phyloP scores from a whole-genome alignment of 2,329 filamentous ascomycete genomes.

The Orbilia ellipsospora region DNA sequence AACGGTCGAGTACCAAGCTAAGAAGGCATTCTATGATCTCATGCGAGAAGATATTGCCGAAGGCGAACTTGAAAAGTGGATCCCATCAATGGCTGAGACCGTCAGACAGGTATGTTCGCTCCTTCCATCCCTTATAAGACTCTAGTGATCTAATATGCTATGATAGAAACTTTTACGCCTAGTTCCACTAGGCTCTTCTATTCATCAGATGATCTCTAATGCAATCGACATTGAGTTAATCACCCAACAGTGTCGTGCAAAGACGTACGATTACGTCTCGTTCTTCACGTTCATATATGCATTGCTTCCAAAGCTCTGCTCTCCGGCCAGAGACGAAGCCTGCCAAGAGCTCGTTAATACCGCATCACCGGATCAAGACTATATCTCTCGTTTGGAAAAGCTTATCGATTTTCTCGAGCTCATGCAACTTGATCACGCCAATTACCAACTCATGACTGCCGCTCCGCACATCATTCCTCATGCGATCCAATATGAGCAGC shows the following conservation, averaged over 20 bases:
- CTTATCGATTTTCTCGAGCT: slow-evolving; percentile 80
- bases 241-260: slow-evolving; percentile 74
- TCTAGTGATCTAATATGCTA: slow-evolving; percentile 9
- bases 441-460: slow-evolving; percentile 79
- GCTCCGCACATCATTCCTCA: slow-evolving; percentile 78
- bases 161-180: slow-evolving; percentile 75
- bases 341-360: slow-evolving; percentile 76
- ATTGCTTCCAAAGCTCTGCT: slow-evolving; percentile 81
- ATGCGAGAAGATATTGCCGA: slow-evolving; percentile 73
- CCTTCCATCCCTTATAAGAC: background rate
- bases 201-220: slow-evolving; percentile 79
- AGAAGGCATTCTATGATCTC: slow-evolving; percentile 69
- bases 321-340: slow-evolving; percentile 80
- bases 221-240: slow-evolving; percentile 79
- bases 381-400: slow-evolving; percentile 80
- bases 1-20: slow-evolving; percentile 69
- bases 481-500: slow-evolving; percentile 78
- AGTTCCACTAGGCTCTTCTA: slow-evolving; percentile 75
- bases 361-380: slow-evolving; percentile 66
- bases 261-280: slow-evolving; percentile 81
- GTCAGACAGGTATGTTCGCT: slow-evolving; percentile 55
- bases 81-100: slow-evolving; percentile 58
- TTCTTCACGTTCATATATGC: slow-evolving; percentile 82
- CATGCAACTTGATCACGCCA: slow-evolving; percentile 83
- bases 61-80: slow-evolving; percentile 63